Evolutionary conservation across 805 yeast genomes (phyloP), one percentile per base, ranked within the genome.

Genomic region (Wickerhamiella nectarea): DNA sequence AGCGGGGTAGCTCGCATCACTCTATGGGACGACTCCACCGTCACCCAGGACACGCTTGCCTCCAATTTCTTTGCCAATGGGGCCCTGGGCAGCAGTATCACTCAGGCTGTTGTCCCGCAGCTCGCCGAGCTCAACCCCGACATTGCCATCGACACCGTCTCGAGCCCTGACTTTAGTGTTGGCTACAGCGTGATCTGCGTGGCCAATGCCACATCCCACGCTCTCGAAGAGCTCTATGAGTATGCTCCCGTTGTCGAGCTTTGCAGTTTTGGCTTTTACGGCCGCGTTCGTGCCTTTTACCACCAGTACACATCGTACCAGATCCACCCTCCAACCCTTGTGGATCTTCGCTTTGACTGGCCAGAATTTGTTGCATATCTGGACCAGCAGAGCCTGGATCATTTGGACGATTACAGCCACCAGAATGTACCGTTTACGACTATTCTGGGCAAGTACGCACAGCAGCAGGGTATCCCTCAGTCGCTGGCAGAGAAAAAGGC

Each of bases 1-100:
- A 91, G 94, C 24, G 98, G 98, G 4, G 66, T 89, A 46, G 94
- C 94, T 3, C 66, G 78, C 1, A 61, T 89, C 25, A 77, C 78
- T n/a, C 64, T 91, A 0, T 56, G 77, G 43, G 96, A 87, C 61
- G 53, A 60, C 29, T 63, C 76, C 3, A 51, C 39, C 0, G 74
- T 83, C 1, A 56, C 59, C 1, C 79, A 72, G 26, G 74, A 70
- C 36, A 94, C 84, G 55, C 68, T 80, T 46, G 76, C 76, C 2
- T 70, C 78, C 0, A 91, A 86, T 57, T 87, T 86, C 59, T 83
- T 84, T 57, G 56, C 84, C 21, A 71, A 70, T 40, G 52, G 58
- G 1, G 75, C 76, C 31, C 55, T 79, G 4, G 94, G 91, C 1
- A 50, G 64, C 37, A 51, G 50, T 12, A 56, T 64, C 18, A 69